A percentile compares a stretch with the other conserved stretches of the same genome.
Evolutionary conservation across 495 filamentous ascomycete genomes (phyloP).

Genomic region (Sordaria brevicollis): DNA sequence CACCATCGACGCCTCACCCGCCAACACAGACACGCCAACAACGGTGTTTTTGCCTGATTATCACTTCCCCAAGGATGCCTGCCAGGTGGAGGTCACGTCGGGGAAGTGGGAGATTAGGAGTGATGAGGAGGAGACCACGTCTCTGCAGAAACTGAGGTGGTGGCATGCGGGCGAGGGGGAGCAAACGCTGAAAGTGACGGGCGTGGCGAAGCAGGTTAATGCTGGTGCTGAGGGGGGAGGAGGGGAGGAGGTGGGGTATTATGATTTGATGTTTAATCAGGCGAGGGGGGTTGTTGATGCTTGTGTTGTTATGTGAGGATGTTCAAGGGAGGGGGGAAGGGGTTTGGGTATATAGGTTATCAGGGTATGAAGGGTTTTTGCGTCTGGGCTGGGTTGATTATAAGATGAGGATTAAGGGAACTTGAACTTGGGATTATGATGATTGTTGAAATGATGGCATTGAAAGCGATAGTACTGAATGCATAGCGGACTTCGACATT

Average conservation of each 20-base stretch:
- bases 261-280: conserved; percentile 33
- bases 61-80: conserved; percentile 72
- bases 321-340: not conserved
- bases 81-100: conserved; percentile 61
- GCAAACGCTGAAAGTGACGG: conserved; percentile 69
- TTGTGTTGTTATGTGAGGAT: conserved; percentile 33
- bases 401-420: no score
- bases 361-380: not conserved
- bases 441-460: not conserved
- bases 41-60: conserved; percentile 84
- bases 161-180: conserved; percentile 83
- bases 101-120: conserved; percentile 82
- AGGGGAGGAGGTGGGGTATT: conserved; percentile 32
- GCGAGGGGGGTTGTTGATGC: conserved; percentile 20
- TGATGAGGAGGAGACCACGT: conserved; percentile 54
- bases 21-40: conserved; percentile 55
- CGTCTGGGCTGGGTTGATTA: no score
- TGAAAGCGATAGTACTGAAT: not conserved
- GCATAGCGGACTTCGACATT: not conserved
- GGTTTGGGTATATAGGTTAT: not conserved
- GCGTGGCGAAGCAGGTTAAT: conserved; percentile 46
- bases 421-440: not conserved
- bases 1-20: conserved; percentile 44
- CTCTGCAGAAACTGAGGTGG: conserved; percentile 71
- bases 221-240: conserved; percentile 19